Evolutionary conservation across 2,329 filamentous ascomycete genomes (phyloP).

Genomic region (Colletotrichum horii): DNA sequence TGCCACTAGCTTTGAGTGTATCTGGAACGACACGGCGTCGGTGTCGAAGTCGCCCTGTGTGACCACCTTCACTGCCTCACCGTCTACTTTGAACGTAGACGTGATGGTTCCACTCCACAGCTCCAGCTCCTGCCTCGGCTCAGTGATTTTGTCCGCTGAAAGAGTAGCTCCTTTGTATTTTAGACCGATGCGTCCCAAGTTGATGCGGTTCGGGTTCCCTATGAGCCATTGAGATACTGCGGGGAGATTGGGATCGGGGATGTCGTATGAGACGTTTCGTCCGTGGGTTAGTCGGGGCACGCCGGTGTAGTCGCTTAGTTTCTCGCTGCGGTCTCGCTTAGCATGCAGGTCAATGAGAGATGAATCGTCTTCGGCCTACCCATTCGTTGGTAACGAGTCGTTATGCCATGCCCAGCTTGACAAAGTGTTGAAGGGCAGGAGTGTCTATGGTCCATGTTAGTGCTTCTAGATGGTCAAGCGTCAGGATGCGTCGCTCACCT

Average conservation of each 20-base stretch:
- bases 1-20: constrained; percentile 39
- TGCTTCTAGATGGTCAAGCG: rapidly evolving
- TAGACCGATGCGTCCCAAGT: constrained; percentile 47
- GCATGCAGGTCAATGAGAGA: rapidly evolving
- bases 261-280: constrained; percentile 41
- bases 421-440: constrained; percentile 48
- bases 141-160: constrained; percentile 29
- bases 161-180: constrained; percentile 37
- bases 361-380: neutral
- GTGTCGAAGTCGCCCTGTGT: constrained; percentile 43
- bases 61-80: constrained; percentile 34
- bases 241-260: constrained; percentile 39
- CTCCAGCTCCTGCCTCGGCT: constrained; percentile 38
- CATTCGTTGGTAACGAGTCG: constrained; percentile 42
- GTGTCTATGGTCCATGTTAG: constrained; percentile 29
- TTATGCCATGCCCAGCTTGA: constrained; percentile 57
- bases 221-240: constrained; percentile 56
- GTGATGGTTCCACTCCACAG: constrained; percentile 44
- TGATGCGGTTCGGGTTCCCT: constrained; percentile 50
- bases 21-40: constrained; percentile 39
- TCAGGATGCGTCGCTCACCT: constrained; percentile 24
- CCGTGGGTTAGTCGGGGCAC: constrained; percentile 37
- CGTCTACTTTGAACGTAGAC: constrained; percentile 38
- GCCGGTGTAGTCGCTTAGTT: constrained; percentile 35
- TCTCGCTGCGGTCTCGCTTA: constrained; percentile 23